Percentiles rank a stretch among this genome's conserved stretches.
Conservation (phyloP, 768 basidiomycete species). For the Favolaschia claudopus region DNA sequence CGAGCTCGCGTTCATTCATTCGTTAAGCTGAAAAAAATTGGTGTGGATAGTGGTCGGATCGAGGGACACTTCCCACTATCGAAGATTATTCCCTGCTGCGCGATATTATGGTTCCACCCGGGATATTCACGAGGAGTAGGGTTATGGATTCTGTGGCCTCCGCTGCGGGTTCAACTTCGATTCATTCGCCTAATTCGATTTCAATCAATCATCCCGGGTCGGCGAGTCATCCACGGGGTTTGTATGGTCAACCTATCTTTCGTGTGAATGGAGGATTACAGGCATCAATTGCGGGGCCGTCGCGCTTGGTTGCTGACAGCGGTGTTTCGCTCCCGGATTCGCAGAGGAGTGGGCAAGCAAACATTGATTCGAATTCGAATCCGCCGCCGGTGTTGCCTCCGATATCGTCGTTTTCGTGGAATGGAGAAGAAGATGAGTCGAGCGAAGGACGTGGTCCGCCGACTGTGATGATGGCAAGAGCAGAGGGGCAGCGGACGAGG, state of each 20-base stretch:
- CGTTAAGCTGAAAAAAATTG: background rate
- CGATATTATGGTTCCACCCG: constrained; percentile 53
- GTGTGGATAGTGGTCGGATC: constrained; percentile 52
- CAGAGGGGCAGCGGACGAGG: no score
- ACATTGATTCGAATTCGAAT: background rate
- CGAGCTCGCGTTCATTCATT: background rate
- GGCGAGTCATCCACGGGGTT: background rate
- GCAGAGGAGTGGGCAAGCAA: background rate
- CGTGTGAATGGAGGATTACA: no score
- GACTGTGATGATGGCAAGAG: no score
- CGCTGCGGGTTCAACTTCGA: background rate
- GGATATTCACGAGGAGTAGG: constrained; percentile 63
- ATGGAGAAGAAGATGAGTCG: no score
- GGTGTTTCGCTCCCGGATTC: background rate
- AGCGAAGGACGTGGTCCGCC: no score
- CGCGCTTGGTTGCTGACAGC: background rate
- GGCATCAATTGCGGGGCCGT: no score
- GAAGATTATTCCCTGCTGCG: constrained; percentile 60
- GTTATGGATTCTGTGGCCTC: constrained; percentile 14
- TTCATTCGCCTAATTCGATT: background rate
- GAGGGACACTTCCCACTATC: constrained; percentile 55
- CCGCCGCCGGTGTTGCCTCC: background rate
- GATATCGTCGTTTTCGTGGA: no score
- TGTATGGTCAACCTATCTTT: no score
- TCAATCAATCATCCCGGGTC: background rate